Evolutionary conservation across 1,284 basidiomycete species (phyloP), one percentile per base, ranked within the genome.

Genomic region (Cryptococcus sp.): DNA sequence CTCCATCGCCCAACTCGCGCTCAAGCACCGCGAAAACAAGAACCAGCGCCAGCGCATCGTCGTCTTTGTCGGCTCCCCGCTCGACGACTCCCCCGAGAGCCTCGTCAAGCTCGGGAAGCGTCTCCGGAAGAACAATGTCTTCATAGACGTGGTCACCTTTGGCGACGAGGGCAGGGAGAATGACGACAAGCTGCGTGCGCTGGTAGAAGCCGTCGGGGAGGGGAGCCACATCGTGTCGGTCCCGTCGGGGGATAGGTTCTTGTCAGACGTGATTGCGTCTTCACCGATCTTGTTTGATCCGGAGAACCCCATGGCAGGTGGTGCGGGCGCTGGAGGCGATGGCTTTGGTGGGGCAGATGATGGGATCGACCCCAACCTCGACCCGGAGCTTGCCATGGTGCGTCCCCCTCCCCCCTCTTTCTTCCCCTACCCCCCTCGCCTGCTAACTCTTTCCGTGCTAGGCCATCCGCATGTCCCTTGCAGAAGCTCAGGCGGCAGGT

Each of bases 1-100:
- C 69, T 88, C 91, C 62, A 86, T 98, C 47, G 94, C 95, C 0
- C 92, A 94, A 72, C 87, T 98, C 46, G 94, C 96, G 0, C 83
- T 99, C 59, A 99, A 98, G 78, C 95, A 99, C 75, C 83, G 96
- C 58, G 91, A 95, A 79, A 97, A 98, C 83, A 98, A 98, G 84
- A 96, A 93, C 71, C 87, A 96, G 52, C 86, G 93, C 28, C 95
- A 98, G 72, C 85, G 95, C 43, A 89, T 98, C 65, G 85, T 98
- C 67, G 88, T 91, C 45, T 97, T 98, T 68, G 85, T 95, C 55
- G 93, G 87, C 21, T 94, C 91, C 6, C 96, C 96, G 0, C 77
- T 92, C 13, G 36, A 36, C 6, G 73, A 75, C 48, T 85, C 89
- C 60, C 87, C 89, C 71, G 85, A 87, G 66, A 82, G 81, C 57